Base-by-base conservation (phyloP, 257 asterid species). In the Haberlea rhodopensis region DNA sequence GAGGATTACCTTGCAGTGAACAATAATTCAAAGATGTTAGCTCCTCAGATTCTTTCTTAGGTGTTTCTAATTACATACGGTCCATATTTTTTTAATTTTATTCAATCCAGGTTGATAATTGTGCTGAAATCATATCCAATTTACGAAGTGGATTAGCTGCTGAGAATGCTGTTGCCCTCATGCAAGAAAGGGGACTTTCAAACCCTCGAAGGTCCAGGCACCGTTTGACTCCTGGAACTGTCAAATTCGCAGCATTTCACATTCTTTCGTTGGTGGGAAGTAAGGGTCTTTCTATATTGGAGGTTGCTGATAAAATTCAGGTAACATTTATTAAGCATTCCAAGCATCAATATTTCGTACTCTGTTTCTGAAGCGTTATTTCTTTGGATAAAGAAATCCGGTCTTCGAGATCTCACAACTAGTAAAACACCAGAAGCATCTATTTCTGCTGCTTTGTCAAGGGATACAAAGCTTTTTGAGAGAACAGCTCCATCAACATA, bases 341-440 rank as follows among this genome's bases (percentile, higher is more conserved):
- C 8, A 27, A 19, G 37, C 69, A 49, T 23, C 49, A 32, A 26
- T 66, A 58, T 65, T 63, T 66, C 61, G 52, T 63, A 6, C 62
- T 64, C 16, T 57, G 71, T 27, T 63, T 55, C 75, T 70, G 63
- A 13, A 15, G 62, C 43, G 54, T 51, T 55, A 32, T 68, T 53
- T 53, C 55, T 49, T 67, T 51, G 5, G 15, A 15, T 64, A 78
- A 73, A 91, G 98, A 82, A 75, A 81, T 91, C 96, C 58, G 96
- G 98, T 66, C 98, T 91, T 75, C 78, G 96, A 73, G 98, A 91
- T 76, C 95, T 91, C 43, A 88, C 87, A 11, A 88, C 96, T 15
- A 91, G 98, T 74, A 91, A 86, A 74, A 89, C 98, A 9, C 98
- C 98, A 11, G 98, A 91, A 82, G 98, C 98, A 54, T 91, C 98